Conservation (phyloP, 176 grass and related monocot genomes). For the Triticum turgidum region DNA sequence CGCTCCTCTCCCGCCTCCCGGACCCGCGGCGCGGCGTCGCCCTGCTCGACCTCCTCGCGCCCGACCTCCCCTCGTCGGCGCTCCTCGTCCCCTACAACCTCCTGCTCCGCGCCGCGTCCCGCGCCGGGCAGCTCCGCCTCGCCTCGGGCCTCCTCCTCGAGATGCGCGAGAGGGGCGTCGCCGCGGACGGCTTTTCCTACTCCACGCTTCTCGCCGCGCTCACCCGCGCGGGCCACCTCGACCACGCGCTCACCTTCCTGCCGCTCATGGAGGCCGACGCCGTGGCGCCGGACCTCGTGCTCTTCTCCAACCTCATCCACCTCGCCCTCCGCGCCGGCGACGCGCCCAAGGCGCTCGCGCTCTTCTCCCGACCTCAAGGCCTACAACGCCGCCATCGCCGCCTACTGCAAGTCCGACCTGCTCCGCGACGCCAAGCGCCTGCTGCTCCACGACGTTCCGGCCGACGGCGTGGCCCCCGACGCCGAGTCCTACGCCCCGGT, state of each 20-base stretch:
- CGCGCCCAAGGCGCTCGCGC: constrained; percentile 77
- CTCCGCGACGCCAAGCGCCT: constrained; percentile 65
- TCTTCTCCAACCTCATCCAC: constrained; percentile 85
- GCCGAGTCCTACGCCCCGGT: constrained; percentile 76
- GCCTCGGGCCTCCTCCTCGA: constrained; percentile 82
- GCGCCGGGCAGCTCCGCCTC: constrained; percentile 54
- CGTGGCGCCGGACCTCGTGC: constrained; percentile 60
- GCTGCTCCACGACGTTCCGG: constrained; percentile 69
- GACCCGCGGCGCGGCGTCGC: constrained; percentile 72
- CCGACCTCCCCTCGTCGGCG: constrained; percentile 32
- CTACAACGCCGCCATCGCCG: constrained; percentile 79
- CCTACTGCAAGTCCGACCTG: constrained; percentile 57
- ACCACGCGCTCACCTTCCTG: constrained; percentile 75
- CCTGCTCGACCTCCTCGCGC: constrained; percentile 69
- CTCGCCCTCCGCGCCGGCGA: constrained; percentile 63
- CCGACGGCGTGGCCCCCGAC: constrained; percentile 58
- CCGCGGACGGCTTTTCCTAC: constrained; percentile 79
- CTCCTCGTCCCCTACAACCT: constrained; percentile 78
- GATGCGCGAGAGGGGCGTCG: constrained; percentile 54
- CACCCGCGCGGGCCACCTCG: constrained; percentile 64
- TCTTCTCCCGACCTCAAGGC: constrained; percentile 86
- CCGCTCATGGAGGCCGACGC: constrained; percentile 78
- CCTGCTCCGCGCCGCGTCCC: constrained; percentile 60
- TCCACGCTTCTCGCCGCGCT: constrained; percentile 88
- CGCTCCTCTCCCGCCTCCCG: constrained; percentile 75